Evolutionary conservation across 2,329 filamentous ascomycete genomes (phyloP), one percentile per base, ranked within the genome.

Genomic region (Colletotrichum noveboracense): DNA sequence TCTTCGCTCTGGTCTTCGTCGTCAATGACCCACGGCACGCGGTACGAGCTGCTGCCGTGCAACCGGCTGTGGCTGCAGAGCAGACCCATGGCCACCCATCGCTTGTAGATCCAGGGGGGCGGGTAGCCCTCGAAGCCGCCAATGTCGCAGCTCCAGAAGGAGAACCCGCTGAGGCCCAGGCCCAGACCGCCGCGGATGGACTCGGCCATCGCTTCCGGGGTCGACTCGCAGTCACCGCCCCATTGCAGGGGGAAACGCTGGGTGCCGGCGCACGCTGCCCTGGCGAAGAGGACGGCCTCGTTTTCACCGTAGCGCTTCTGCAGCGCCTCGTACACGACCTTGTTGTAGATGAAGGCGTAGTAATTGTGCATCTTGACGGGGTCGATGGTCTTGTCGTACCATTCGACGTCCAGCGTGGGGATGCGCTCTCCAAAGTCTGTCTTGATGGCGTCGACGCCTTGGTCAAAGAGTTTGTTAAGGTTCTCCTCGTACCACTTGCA

Each of bases 361-460:
- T 91, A 95, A 83, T 95, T 95, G 85, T 95, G 94, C 93, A 95
- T 95, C 79, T 90, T 90, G 66, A 86, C 86, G 2, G 93, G 89
- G 78, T 94, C 92, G 56, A 87, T 83, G 7, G 86, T 86, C 64
- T 85, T 80, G 78, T 94, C 92, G 80, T 91, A 86, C 89, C 93
- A 95, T 77, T 90, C 87, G 7, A 94, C 90, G 78, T 93, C 91
- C 65, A 89, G 87, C 7, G 89, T 90, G 0, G 93, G 93, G 70
- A 95, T 92, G 30, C 93, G 89, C 85, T 95, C 93, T 70, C 93
- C 93, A 82, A 95, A 95, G 80, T 95, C 93, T 9, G 93, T 95
- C 85, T 95, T 95, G 87, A 95, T 91, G 73, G 89, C 89, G 81
- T 95, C 93, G 69, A 95, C 90, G 12, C 94, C 93, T 79, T 91